A percentile compares a stretch with the other conserved stretches of the same genome.
These are phyloP conservation scores for Plasmodium adleri DNA, from an alignment of 169 alveolate species.

Conservation along the genomic window DNA sequence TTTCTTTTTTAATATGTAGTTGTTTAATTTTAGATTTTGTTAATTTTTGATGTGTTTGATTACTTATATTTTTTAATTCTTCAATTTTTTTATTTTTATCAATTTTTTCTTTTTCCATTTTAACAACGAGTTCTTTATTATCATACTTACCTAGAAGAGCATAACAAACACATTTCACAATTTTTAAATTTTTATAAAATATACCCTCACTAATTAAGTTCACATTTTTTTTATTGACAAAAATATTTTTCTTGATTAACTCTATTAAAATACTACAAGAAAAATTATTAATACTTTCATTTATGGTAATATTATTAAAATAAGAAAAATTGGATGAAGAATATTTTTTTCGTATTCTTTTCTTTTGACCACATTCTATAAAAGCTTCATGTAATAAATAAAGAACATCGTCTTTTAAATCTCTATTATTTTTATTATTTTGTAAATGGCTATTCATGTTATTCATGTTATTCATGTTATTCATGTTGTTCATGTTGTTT, in stretches of 20 bases:
- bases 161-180: constrained; percentile 42
- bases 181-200: constrained; percentile 47
- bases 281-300: constrained; percentile 36
- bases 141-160: constrained; percentile 38
- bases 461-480: too few species aligned
- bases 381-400: constrained; percentile 44
- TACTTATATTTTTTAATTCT: constrained; percentile 31
- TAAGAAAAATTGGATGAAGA: constrained; percentile 2
- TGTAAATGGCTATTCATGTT: too few species aligned
- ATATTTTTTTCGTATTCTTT: constrained; percentile 40
- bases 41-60: constrained; percentile 51
- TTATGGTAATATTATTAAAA: neutral
- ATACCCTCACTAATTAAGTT: constrained; percentile 38
- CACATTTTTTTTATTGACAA: constrained; percentile 24
- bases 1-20: constrained; percentile 29
- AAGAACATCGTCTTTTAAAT: constrained; percentile 6
- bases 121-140: constrained; percentile 22
- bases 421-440: neutral
- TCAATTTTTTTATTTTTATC: constrained; percentile 27
- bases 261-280: constrained; percentile 62
- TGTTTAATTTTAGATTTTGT: constrained; percentile 35
- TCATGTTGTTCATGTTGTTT: too few species aligned
- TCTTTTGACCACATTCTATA: constrained; percentile 38
- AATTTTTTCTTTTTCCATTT: constrained; percentile 16
- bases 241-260: constrained; percentile 33